Evolutionary conservation across 2,329 filamentous ascomycete species (phyloP).

Genomic region (Blastomyces percursus): DNA sequence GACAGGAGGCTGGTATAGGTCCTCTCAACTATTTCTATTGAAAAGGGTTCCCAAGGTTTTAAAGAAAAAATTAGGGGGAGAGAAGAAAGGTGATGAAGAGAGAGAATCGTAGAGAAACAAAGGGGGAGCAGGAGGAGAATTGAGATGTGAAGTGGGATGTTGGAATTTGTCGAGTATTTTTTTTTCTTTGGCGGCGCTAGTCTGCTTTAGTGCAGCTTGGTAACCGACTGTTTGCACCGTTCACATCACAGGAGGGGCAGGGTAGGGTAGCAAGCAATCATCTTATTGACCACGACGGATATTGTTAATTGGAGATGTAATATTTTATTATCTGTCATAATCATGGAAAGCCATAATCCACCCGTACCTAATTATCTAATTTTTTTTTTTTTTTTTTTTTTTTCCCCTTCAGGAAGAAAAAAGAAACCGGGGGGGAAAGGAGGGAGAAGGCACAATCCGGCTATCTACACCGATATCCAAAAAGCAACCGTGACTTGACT

Average conservation of each 20-base stretch:
- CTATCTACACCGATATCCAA: background rate
- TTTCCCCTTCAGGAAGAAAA: too few species aligned
- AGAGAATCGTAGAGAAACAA: conserved; percentile 7
- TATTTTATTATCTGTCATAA: background rate
- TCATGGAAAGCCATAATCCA: background rate
- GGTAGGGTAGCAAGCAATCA: background rate
- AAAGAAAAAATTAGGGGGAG: conserved; percentile 10
- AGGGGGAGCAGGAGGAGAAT: background rate
- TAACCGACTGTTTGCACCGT: conserved; percentile 2
- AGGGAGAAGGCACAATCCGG: background rate
- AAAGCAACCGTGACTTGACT: background rate
- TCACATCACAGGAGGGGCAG: background rate
- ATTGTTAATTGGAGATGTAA: background rate
- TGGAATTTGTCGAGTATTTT: conserved; percentile 7
- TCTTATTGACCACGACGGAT: background rate
- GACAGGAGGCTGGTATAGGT: background rate
- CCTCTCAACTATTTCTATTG: background rate
- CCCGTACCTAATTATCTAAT: background rate
- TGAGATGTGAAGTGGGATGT: conserved; percentile 7
- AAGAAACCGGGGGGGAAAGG: background rate
- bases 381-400: background rate
- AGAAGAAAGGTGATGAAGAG: conserved; percentile 14
- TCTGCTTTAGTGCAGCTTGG: background rate
- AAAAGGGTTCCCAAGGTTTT: conserved; percentile 1
- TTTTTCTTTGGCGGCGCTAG: conserved; percentile 6